These are phyloP conservation scores for Quercus glauca DNA, from an alignment of 306 rosid genomes.

Conservation along the genomic window DNA sequence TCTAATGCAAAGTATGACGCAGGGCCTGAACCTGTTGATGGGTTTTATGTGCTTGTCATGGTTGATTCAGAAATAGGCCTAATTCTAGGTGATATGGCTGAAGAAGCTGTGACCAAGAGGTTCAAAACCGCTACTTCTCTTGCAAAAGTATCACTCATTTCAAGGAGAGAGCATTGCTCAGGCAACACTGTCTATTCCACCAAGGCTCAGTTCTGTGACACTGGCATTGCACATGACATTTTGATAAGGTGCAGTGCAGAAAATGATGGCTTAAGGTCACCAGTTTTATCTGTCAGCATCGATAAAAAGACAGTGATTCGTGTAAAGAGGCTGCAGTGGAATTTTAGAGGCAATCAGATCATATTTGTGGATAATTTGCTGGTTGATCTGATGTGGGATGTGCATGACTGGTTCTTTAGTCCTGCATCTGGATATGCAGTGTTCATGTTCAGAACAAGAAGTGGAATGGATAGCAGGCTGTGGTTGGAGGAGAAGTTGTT, in stretches of 20 bases:
- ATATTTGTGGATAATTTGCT: slow-evolving; percentile 84
- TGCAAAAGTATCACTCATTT: slow-evolving; percentile 43
- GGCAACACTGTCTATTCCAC: slow-evolving; percentile 64
- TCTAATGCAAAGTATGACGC: slow-evolving; percentile 59
- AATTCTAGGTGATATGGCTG: slow-evolving; percentile 50
- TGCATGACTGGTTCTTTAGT: slow-evolving; percentile 85
- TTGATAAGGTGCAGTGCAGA: slow-evolving; percentile 64
- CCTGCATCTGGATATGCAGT: slow-evolving; percentile 57
- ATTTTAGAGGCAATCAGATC: slow-evolving; percentile 87
- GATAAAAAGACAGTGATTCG: slow-evolving; percentile 77
- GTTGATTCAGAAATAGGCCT: slow-evolving; percentile 64
- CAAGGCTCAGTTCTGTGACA: slow-evolving; percentile 63
- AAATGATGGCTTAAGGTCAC: slow-evolving; percentile 42
- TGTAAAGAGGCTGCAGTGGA: slow-evolving; percentile 90
- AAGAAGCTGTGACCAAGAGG: slow-evolving; percentile 41
- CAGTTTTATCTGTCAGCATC: slow-evolving; percentile 53
- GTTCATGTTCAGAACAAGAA: slow-evolving; percentile 87
- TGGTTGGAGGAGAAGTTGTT: slow-evolving; percentile 76
- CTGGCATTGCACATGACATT: slow-evolving; percentile 65
- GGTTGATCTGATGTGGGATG: slow-evolving; percentile 95
- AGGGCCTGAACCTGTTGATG: slow-evolving; percentile 81
- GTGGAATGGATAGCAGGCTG: slow-evolving; percentile 76
- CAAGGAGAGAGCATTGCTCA: slow-evolving; percentile 65
- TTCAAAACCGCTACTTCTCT: slow-evolving; percentile 23
- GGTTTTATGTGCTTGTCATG: slow-evolving; percentile 45